A percentile compares a stretch with the other conserved stretches of the same genome.
Conservation (phyloP, 2,329 filamentous ascomycete genomes). For the Pseudogymnoascus sp. region DNA sequence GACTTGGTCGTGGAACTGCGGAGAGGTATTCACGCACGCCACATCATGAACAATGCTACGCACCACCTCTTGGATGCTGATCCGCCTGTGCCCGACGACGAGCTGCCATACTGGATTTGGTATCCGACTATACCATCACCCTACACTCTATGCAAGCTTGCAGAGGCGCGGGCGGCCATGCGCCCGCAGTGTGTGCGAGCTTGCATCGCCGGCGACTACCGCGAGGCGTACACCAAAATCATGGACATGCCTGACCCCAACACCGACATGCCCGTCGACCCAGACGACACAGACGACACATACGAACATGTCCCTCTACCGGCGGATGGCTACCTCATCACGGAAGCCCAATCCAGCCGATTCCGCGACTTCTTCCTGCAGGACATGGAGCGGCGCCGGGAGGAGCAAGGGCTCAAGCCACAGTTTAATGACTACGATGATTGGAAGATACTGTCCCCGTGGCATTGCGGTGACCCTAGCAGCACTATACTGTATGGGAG, state of each 20-base stretch:
- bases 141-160: background rate
- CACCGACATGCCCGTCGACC: background rate
- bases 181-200: background rate
- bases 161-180: background rate
- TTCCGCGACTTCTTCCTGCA: background rate
- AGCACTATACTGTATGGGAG: background rate
- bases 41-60: slow-evolving; percentile 28
- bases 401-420: background rate
- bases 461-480: background rate
- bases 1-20: slow-evolving; percentile 10
- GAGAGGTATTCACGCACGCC: slow-evolving; percentile 23
- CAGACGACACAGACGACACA: background rate
- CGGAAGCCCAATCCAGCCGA: background rate
- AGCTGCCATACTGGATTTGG: slow-evolving; percentile 7
- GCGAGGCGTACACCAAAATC: background rate
- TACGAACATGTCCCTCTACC: background rate
- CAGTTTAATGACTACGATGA: background rate
- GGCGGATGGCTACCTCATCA: background rate
- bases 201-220: background rate
- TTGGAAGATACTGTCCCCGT: background rate
- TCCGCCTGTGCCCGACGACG: slow-evolving; percentile 22
- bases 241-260: background rate
- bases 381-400: background rate
- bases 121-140: background rate
- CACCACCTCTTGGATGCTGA: slow-evolving; percentile 33